Base-by-base conservation (phyloP, 306 rosid genomes). In the Cicer chorassanicum region DNA sequence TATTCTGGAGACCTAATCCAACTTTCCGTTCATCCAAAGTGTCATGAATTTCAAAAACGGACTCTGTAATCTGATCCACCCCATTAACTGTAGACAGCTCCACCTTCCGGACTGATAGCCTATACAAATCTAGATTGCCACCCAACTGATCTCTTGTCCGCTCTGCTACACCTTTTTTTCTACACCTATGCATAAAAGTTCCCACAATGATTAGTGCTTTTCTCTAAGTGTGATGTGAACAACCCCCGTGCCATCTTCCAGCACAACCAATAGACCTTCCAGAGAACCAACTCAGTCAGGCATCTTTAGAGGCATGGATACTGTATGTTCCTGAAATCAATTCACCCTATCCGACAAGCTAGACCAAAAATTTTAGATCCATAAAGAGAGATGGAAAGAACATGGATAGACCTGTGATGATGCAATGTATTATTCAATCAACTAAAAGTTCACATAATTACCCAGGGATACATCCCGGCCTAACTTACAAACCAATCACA, bases 251-350 rank as follows among this genome's bases (percentile, higher is more conserved):
- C 48, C 45, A 38, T 38, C 44, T 62, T 62, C 68, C 24, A 11
- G 8, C n/a, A 11, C 51, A 46, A 46, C 51, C 51, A 10, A 9
- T 11, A 1, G 8, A 29, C 16, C 42, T 29, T 57, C 64, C 8
- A 5, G 13, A n/a, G 5, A 60, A 38, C 36, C 66, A 43, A 34
- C 18, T 59, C 42, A 6, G 7, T 11, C 43, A 60, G 55, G 4
- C 40, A 56, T 56, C 13, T 56, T 56, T 21, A 38, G 39, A 21
- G 63, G 38, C 63, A 51, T 56, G 63, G 63, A n/a, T 62, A 14
- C 45, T 38, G 38, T 29, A 38, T 61, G 15, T 36, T 3, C 6
- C 1, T 13, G 67, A 56, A 56, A 21, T 21, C 1, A 11, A 1
- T 0, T 56, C 40, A 21, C 63, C 62, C 24, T 38, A 13, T 61